Evolutionary conservation across 1,284 basidiomycete genomes (phyloP).

Genomic region (Cryptococcus deneoformans): DNA sequence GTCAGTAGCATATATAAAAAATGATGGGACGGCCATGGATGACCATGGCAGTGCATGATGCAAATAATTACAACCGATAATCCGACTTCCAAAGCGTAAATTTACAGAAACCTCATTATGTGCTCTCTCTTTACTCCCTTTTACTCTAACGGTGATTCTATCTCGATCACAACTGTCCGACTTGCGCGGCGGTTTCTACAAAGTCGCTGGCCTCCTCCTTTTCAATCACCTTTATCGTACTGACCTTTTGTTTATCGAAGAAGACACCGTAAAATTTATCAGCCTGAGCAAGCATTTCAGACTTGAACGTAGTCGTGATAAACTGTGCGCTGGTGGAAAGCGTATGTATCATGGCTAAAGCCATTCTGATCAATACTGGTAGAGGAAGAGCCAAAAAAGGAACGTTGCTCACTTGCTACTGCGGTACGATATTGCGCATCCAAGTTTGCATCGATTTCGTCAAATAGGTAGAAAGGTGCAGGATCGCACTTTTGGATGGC

Average conservation of each 20-base stretch:
- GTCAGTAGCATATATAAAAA: too few species aligned
- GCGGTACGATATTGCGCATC: constrained; percentile 98
- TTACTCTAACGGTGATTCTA: neutral
- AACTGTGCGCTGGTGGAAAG: constrained; percentile 87
- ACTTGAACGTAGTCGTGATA: constrained; percentile 97
- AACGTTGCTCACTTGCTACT: constrained; percentile 69
- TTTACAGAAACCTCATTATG: neutral
- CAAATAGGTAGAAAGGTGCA: constrained; percentile 99
- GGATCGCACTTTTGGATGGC: constrained; percentile 99
- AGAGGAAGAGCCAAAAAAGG: neutral
- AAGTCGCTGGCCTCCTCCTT: constrained; percentile 47
- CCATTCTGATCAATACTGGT: neutral
- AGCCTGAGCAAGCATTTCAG: constrained; percentile 92
- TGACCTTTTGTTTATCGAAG: constrained; percentile 93
- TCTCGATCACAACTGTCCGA: constrained; percentile 16
- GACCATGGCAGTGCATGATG: neutral
- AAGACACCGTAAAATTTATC: constrained; percentile 99
- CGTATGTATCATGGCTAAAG: constrained; percentile 85
- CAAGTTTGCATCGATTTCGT: constrained; percentile 98
- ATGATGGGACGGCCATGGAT: too few species aligned
- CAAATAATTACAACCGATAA: neutral
- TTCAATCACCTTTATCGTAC: constrained; percentile 50
- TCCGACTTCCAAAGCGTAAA: neutral
- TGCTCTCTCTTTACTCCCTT: neutral
- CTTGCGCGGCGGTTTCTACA: constrained; percentile 36